Base-by-base conservation (phyloP, 371 early-diverging fungal genomes). In the Circinella umbellata region DNA sequence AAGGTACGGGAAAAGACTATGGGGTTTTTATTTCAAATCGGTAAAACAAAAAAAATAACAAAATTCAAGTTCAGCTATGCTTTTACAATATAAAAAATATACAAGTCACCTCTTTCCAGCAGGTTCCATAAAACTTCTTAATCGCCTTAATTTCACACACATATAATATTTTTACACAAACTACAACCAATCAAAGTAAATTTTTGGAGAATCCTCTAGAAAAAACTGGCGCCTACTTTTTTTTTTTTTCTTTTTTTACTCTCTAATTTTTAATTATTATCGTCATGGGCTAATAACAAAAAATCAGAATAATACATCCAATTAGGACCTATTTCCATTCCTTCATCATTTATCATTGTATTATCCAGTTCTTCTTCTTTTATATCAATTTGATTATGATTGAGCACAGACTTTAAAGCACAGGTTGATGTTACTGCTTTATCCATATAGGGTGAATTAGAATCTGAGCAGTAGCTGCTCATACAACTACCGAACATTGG, bases 91-190 rank as follows among this genome's bases (percentile, higher is more conserved):
- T 49, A 17, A 53, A 64, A 36, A 53, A 64, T 64, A 64, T 64
- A 64, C 64, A 64, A 48, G 34, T 49, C 37, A 53, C 48, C 65
- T 47, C 53, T 49, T 64, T 64, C 65, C 65, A 64, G 65, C 65
- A 64, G 20, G 38, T 64, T 64, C 65, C 51, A 64, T 36, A 15
- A 63, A 20, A 18, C 15, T 53, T 18, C 15, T 53, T 18, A 11
- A 42, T 51, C 8, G 8, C 5, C 15, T 49, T 51, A 5, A 8
- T 5, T 51, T 51, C 51, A 51, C 51, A 14, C 51, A 51, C 51
- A 5, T 27, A 27, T 27, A 27, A 27, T 27, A 27, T 15, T 15
- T 51, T 42, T 42, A 6, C 8, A n/a, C 15, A 15, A 51, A 51
- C 4, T 5, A 13, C 14, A n/a, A 51, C 14, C 51, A n/a, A 51